phyloP scores from a whole-genome alignment of 768 basidiomycete genomes.

The Lactarius psammicola region DNA sequence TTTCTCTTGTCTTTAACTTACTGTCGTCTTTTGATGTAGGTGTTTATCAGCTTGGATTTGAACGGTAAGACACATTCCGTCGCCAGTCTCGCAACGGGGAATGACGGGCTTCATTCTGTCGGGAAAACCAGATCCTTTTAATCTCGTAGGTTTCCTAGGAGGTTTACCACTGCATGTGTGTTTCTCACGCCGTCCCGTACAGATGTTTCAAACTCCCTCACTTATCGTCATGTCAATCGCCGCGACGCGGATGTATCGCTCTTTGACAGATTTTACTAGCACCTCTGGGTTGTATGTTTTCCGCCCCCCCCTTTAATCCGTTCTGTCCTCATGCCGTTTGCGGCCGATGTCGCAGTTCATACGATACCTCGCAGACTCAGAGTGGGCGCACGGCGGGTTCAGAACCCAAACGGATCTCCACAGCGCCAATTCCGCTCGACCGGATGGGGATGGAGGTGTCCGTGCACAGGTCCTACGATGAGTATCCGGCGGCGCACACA shows the following conservation, averaged over 20 bases:
- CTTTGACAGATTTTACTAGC: not conserved
- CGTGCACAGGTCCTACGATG: conserved; percentile 4
- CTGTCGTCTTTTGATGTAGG: not conserved
- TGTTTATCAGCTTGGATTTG: conserved; percentile 6
- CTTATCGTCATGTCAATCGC: conserved; percentile 3
- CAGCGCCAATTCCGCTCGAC: not conserved
- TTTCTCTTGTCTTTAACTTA: not conserved
- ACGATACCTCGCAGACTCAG: not conserved
- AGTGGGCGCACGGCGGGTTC: not conserved
- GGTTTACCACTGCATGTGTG: not conserved
- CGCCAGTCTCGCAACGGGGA: not conserved
- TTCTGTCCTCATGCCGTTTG: not conserved
- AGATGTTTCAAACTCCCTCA: conserved; percentile 9
- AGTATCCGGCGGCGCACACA: not conserved
- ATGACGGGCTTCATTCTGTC: not conserved
- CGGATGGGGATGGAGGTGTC: conserved; percentile 9
- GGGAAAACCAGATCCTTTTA: not conserved
- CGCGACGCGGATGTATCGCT: conserved; percentile 19
- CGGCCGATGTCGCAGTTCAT: not conserved
- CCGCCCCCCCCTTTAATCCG: not conserved
- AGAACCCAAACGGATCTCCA: not conserved
- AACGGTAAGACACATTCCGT: not conserved
- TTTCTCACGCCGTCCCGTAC: not conserved
- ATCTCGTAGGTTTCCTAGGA: not conserved
- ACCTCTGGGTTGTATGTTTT: not conserved